These are phyloP conservation scores for Fonsecaea multimorphosa DNA, from an alignment of 2,329 filamentous ascomycete genomes.

Conservation along the genomic window DNA sequence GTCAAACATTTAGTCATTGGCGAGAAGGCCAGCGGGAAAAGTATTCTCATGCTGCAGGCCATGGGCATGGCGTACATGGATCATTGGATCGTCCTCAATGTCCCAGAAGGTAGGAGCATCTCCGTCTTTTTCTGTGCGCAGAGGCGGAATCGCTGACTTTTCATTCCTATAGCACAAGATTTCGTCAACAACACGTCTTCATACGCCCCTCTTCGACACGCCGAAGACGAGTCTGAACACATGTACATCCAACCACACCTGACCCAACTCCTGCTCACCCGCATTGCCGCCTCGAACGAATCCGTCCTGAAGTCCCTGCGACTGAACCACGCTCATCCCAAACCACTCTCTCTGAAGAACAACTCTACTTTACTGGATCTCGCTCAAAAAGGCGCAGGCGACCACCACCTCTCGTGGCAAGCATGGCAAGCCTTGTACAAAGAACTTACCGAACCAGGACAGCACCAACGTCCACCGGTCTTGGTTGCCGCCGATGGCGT, in stretches of 20 bases:
- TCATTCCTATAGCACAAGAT: slow-evolving; percentile 68
- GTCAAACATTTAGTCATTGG: slow-evolving; percentile 73
- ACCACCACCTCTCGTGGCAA: slow-evolving; percentile 78
- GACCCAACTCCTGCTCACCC: slow-evolving; percentile 73
- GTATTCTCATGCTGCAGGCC: slow-evolving; percentile 80
- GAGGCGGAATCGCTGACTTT: not conserved
- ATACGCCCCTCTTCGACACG: slow-evolving; percentile 69
- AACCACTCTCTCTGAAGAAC: slow-evolving; percentile 63
- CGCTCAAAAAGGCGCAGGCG: slow-evolving; percentile 70
- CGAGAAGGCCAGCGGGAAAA: slow-evolving; percentile 80
- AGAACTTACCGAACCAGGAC: slow-evolving; percentile 68
- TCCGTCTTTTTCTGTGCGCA: slow-evolving; percentile 30
- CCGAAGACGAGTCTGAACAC: slow-evolving; percentile 43
- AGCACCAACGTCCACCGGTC: slow-evolving; percentile 64
- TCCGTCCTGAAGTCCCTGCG: slow-evolving; percentile 63
- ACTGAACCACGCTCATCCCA: slow-evolving; percentile 61
- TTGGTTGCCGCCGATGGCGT: slow-evolving; percentile 81
- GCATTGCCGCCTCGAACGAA: slow-evolving; percentile 75
- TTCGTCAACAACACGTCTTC: slow-evolving; percentile 79
- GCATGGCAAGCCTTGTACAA: slow-evolving; percentile 81
- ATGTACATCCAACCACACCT: slow-evolving; percentile 81
- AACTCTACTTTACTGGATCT: slow-evolving; percentile 70
- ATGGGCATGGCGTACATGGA: slow-evolving; percentile 81
- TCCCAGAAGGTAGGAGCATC: slow-evolving; percentile 78
- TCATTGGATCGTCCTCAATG: slow-evolving; percentile 84